These are phyloP conservation scores for Aeschynomene evenia DNA, from an alignment of 306 rosid genomes.

Conservation along the genomic window DNA sequence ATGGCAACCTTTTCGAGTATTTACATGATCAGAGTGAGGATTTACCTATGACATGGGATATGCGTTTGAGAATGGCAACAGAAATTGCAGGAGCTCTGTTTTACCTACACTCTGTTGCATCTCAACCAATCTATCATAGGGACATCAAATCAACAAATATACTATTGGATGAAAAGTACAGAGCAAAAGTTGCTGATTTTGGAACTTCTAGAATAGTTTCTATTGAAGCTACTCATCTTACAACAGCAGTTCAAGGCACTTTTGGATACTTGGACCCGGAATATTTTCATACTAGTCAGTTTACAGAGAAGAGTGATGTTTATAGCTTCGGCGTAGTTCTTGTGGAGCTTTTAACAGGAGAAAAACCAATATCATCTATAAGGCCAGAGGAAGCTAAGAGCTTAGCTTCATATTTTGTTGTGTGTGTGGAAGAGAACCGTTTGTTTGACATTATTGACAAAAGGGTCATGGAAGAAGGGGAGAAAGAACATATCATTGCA, in stretches of 20 bases:
- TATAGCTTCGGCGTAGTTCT: conserved; percentile 28
- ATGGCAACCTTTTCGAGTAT: conserved; percentile 11
- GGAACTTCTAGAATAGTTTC: background rate
- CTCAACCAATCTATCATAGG: conserved; percentile 25
- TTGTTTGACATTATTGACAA: conserved; percentile 29
- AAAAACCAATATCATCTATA: background rate
- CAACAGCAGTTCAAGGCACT: background rate
- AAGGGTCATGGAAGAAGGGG: background rate
- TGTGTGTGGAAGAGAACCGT: background rate
- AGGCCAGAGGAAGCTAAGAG: conserved; percentile 9
- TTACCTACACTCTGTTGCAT: conserved; percentile 31
- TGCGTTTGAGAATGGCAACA: conserved; percentile 23
- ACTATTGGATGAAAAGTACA: conserved; percentile 22
- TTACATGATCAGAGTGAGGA: background rate
- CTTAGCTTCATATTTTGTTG: conserved; percentile 32
- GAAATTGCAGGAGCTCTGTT: conserved; percentile 25
- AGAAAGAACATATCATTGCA: background rate
- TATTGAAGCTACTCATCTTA: no score
- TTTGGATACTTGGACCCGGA: conserved; percentile 34
- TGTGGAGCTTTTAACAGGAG: conserved; percentile 17
- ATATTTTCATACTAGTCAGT: conserved; percentile 24
- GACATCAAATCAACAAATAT: conserved; percentile 32
- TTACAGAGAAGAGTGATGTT: conserved; percentile 24
- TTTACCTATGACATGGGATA: conserved; percentile 19
- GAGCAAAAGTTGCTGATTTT: conserved; percentile 29